Base-by-base conservation (phyloP, 1,139 yeast genomes). In the Candida pseudocylindracea region DNA sequence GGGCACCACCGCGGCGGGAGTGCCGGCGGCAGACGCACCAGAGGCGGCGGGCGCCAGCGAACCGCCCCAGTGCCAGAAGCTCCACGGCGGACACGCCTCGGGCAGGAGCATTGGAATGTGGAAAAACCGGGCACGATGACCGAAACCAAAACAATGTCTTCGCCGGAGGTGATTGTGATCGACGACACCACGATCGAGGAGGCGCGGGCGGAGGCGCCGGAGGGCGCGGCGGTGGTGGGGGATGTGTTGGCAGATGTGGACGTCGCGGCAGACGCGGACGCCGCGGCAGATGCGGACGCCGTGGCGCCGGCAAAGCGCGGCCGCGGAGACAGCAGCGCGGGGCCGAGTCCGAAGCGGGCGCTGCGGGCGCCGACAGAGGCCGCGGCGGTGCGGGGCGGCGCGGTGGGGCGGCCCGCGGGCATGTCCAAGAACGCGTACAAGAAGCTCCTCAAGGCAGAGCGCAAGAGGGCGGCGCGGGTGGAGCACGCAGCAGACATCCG, bases 391-490 rank as follows among this genome's bases (percentile, higher is more conserved):
- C n/a, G n/a, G n/a, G n/a, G 10, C 8, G 26, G 9, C 26, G 10
- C 3, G 26, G 26, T 9, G 4, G 33, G 9, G 15, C 11, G 28
- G 10, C 33, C 33, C 9, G 25, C 15, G n/a, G 33, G 33, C 24
- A 24, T 31, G 28, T 29, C 29, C 25, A 79, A 78, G 45, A 65
- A 67, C 12, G 85, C 76, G 39, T 85, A 81, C 74, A 85, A 85
- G 48, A 70, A 70, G 42, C 59, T 64, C 37, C 64, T 73, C 42
- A 72, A 67, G 41, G 61, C 59, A 37, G 55, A 67, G 42, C 57
- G 60, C 43, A 70, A 76, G 62, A 83, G 71, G 35, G 78, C 64
- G 32, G 60, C 65, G 35, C 73, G 74, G 42, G 79, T 63, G 5
- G 70, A 67, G 34, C 67, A 62, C 41, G 55, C 63, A 36, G 52